These are phyloP conservation scores for Zopfia rhizophila DNA, from an alignment of 2,329 filamentous ascomycete genomes.

Conservation along the genomic window DNA sequence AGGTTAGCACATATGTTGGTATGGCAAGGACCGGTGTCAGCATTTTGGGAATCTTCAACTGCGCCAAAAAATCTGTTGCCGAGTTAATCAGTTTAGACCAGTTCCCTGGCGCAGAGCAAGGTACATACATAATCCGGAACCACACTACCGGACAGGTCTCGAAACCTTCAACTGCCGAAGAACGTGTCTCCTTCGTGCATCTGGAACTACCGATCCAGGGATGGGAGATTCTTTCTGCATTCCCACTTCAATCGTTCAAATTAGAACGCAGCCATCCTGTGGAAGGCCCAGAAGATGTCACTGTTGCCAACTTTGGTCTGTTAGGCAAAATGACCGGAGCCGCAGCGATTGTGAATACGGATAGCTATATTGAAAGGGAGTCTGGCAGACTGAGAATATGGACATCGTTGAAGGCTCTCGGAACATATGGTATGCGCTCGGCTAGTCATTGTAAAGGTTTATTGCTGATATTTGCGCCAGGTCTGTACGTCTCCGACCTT, in stretches of 20 bases:
- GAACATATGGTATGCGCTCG: constrained; percentile 71
- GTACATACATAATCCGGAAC: constrained; percentile 76
- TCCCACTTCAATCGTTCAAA: constrained; percentile 70
- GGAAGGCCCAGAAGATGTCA: constrained; percentile 52
- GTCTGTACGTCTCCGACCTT: constrained; percentile 80
- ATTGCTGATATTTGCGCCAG: constrained; percentile 52
- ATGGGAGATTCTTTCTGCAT: constrained; percentile 85
- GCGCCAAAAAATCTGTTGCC: constrained; percentile 68
- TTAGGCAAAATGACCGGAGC: constrained; percentile 90
- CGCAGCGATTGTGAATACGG: constrained; percentile 76
- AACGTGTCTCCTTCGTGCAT: constrained; percentile 65
- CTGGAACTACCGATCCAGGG: constrained; percentile 71
- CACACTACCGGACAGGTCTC: constrained; percentile 75
- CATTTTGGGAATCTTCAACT: constrained; percentile 87
- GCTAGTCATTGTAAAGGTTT: neutral
- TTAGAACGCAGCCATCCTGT: constrained; percentile 52
- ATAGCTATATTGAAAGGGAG: constrained; percentile 64
- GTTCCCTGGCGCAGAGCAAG: constrained; percentile 75
- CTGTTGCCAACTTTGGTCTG: constrained; percentile 78
- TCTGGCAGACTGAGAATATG: constrained; percentile 73
- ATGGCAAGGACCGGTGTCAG: constrained; percentile 73
- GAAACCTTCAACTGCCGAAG: constrained; percentile 58
- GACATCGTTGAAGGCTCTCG: constrained; percentile 81
- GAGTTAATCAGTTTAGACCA: constrained; percentile 76
- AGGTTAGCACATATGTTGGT: constrained; percentile 82